Base-by-base conservation (phyloP, 495 filamentous ascomycete genomes). In the Delitschia confertaspora region DNA sequence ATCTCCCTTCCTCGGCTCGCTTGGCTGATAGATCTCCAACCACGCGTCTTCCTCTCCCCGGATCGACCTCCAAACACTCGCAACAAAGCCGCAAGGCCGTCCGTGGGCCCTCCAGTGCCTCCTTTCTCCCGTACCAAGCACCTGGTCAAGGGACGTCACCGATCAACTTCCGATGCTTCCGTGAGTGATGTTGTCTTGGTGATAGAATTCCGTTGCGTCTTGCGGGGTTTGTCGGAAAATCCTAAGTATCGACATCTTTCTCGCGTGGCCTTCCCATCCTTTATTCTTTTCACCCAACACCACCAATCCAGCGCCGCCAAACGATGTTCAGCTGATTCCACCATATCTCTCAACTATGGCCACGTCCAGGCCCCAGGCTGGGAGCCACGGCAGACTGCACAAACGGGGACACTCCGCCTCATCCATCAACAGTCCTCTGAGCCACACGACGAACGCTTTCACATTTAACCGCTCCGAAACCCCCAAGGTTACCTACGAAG, bases 381-480 rank as follows among this genome's bases (percentile, higher is more conserved):
- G 44, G 9, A 49, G 41, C 19, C 60, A 61, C 49, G 52, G 45
- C 8, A 59, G 57, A 22, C 56, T 66, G 14, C 63, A 66, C 55
- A 66, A 66, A 38, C 57, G 63, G n/a, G 58, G 49, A 41, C 51
- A 50, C 45, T 63, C 60, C 9, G 51, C 50, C 36, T 61, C 60
- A 3, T 62, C 55, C 3, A 47, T 64, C 21, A 55, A 50, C 9
- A 53, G 39, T 23, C 46, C 54, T 2, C 30, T 40, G 10, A 42
- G 35, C 13, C 40, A 40, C 33, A 44, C 37, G 34, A 32, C 47
- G 25, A 9, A 25, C 7, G 38, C 37, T 33, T 56, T 55, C 42
- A 49, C 54, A n/a, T 60, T 60, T 47, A 56, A 53, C 29, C 56
- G 51, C 16, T 49, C 40, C 6, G 49, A 57, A 9, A 65, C 60